Evolutionary conservation across 208 protist genomes (phyloP).

Genomic region (Trichomonas tenax): DNA sequence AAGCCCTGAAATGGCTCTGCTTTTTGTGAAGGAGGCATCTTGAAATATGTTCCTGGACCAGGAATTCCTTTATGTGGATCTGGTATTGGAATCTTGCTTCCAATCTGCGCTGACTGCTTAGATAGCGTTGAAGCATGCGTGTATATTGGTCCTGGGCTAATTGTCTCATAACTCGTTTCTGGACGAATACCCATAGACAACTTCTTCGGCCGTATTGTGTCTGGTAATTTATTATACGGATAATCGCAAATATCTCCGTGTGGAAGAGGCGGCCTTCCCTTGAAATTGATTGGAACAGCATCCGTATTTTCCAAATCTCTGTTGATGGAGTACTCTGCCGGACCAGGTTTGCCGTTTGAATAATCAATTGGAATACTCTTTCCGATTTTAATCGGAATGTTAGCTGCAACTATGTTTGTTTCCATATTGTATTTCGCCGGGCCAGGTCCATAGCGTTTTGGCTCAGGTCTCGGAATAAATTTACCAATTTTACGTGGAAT

Average conservation of each 20-base stretch:
- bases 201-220: not conserved
- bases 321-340: not conserved
- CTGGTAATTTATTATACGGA: not conserved
- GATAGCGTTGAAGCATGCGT: not conserved
- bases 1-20: not conserved
- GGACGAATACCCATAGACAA: not conserved
- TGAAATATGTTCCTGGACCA: not conserved
- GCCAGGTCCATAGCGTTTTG: not conserved
- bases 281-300: not conserved
- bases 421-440: not conserved
- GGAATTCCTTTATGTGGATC: not conserved
- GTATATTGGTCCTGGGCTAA: not conserved
- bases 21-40: not conserved
- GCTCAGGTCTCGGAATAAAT: conserved; percentile 1
- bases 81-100: not conserved
- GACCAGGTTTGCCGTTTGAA: not conserved
- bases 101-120: not conserved
- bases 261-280: not conserved
- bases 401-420: not conserved
- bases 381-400: not conserved
- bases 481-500: not conserved
- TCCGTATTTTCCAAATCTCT: not conserved
- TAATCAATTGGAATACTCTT: not conserved
- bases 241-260: not conserved
- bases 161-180: not conserved